Conservation (phyloP, 495 filamentous ascomycete genomes). For the Aspergillus heteromorphus region DNA sequence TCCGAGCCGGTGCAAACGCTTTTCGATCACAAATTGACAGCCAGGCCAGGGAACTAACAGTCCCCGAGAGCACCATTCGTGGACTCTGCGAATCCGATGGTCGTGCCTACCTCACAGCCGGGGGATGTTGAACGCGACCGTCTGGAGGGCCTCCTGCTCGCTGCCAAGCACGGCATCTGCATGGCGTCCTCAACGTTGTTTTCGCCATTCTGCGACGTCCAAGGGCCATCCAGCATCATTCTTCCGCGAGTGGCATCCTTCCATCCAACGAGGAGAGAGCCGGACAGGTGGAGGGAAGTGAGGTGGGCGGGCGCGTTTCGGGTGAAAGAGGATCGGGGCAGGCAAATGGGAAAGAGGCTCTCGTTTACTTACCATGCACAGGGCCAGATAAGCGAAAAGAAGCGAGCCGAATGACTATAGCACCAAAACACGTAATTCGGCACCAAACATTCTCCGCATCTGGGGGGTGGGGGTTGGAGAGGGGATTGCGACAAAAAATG, state of each 20-base stretch:
- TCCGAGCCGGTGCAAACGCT: neutral
- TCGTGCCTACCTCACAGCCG: neutral
- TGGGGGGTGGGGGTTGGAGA: constrained; percentile 8
- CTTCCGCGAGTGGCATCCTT: neutral
- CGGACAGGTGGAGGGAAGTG: neutral
- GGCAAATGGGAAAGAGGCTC: constrained; percentile 16
- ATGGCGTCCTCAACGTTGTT: constrained; percentile 1
- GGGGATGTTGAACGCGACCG: constrained; percentile 17
- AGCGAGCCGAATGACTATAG: constrained; percentile 25
- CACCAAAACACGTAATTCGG: constrained; percentile 22
- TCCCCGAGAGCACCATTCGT: neutral
- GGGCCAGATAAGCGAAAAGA: constrained; percentile 27
- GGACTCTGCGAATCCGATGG: neutral
- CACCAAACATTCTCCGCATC: constrained; percentile 18
- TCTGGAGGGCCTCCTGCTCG: constrained; percentile 2
- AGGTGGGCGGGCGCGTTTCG: constrained; percentile 7
- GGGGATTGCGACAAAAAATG: constrained; percentile 16
- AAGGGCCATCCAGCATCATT: neutral
- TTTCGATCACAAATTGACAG: neutral
- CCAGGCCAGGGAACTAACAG: neutral
- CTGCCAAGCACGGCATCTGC: constrained; percentile 1
- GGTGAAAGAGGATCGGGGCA: constrained; percentile 12
- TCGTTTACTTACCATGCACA: constrained; percentile 27
- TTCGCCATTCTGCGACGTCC: neutral
- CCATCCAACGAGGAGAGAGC: neutral